A percentile compares a stretch with the other conserved stretches of the same genome.
These are phyloP conservation scores for Alternaria triticimaculans DNA, from an alignment of 2,329 filamentous ascomycete species.

Conservation along the genomic window DNA sequence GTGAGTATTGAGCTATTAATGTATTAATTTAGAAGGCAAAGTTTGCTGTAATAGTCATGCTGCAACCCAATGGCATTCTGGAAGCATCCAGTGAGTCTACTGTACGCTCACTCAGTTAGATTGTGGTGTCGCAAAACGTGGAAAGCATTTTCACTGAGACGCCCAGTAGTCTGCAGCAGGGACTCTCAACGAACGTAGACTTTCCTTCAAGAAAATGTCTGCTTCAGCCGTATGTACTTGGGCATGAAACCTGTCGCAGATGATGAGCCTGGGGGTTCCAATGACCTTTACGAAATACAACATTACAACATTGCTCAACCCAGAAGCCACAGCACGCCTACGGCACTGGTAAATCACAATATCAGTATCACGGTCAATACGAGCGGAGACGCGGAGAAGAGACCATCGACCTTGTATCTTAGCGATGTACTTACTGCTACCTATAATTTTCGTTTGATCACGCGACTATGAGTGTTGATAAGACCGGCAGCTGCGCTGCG, in stretches of 20 bases:
- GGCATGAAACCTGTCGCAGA: neutral
- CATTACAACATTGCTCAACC: neutral
- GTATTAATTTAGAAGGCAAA: neutral
- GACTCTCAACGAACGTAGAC: neutral
- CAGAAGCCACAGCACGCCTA: neutral
- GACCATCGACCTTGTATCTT: neutral
- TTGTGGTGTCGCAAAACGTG: neutral
- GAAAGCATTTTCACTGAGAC: neutral
- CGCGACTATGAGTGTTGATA: neutral
- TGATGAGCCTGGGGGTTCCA: neutral
- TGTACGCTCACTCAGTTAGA: neutral
- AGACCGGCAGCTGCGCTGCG: neutral
- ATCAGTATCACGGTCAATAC: neutral
- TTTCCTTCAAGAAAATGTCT: neutral
- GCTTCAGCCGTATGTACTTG: neutral
- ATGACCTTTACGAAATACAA: neutral
- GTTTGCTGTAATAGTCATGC: neutral
- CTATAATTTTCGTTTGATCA: neutral
- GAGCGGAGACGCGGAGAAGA: neutral
- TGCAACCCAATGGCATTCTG: neutral
- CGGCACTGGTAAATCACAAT: neutral
- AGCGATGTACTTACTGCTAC: neutral
- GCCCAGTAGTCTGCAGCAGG: neutral
- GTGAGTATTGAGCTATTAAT: neutral
- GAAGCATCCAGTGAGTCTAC: neutral